These are phyloP conservation scores for Exophiala viscosa DNA, from an alignment of 2,329 filamentous ascomycete genomes.

Conservation along the genomic window DNA sequence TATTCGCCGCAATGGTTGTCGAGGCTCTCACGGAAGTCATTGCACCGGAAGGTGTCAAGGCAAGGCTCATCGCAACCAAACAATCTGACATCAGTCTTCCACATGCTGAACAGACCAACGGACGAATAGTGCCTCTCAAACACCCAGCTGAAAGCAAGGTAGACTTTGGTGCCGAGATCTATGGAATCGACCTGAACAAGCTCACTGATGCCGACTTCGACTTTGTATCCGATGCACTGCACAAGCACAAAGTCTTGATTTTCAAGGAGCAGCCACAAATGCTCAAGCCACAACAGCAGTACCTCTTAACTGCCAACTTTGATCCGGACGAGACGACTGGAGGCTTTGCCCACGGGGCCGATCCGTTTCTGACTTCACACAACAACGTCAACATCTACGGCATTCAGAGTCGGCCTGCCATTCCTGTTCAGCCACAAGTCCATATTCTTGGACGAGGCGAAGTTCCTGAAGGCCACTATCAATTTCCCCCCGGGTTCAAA, in stretches of 20 bases:
- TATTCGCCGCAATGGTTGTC: slow-evolving; percentile 27
- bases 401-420: slow-evolving; percentile 33
- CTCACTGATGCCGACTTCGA: slow-evolving; percentile 35
- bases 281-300: slow-evolving; percentile 36
- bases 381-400: slow-evolving; percentile 38
- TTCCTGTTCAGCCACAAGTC: slow-evolving; percentile 38
- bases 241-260: slow-evolving; percentile 37
- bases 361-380: slow-evolving; percentile 34
- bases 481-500: slow-evolving; percentile 39
- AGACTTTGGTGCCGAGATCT: slow-evolving; percentile 36
- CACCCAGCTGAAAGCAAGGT: slow-evolving; percentile 34
- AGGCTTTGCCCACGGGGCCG: slow-evolving; percentile 38
- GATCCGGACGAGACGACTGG: slow-evolving; percentile 37
- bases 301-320: slow-evolving; percentile 35
- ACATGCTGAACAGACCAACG: slow-evolving; percentile 28
- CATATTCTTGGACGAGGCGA: slow-evolving; percentile 38
- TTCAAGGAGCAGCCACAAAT: slow-evolving; percentile 39
- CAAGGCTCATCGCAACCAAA: slow-evolving; percentile 12
- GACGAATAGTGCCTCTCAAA: slow-evolving; percentile 25
- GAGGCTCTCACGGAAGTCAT: slow-evolving; percentile 25
- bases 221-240: slow-evolving; percentile 34
- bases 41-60: slow-evolving; percentile 24
- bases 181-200: slow-evolving; percentile 38
- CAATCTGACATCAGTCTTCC: slow-evolving; percentile 27
- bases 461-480: slow-evolving; percentile 34